Evolutionary conservation across 140 eudicot genomes (phyloP).

Genomic region (Oenanthe javanica): DNA sequence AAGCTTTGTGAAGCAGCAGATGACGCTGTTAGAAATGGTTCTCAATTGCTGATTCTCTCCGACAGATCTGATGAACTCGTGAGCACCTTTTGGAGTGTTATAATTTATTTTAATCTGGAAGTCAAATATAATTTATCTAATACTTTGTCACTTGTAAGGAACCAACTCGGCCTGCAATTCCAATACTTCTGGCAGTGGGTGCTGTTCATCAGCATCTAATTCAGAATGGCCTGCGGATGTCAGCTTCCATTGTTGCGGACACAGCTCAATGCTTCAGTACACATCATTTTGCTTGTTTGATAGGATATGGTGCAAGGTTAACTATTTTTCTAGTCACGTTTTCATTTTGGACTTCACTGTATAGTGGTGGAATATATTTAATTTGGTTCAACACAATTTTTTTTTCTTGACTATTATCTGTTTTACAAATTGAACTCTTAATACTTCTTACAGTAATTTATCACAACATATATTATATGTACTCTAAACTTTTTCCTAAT

Average conservation of each 20-base stretch:
- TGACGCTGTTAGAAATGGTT: slow-evolving; percentile 99
- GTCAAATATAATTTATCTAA: not conserved
- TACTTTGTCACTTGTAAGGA: slow-evolving; percentile 36
- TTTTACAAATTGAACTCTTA: not conserved
- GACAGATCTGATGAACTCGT: slow-evolving; percentile 93
- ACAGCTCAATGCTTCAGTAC: slow-evolving; percentile 99
- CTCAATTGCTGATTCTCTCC: slow-evolving; percentile 90
- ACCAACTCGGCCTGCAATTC: slow-evolving; percentile 95
- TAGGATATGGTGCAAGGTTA: slow-evolving; percentile 99
- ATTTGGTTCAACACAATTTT: not conserved
- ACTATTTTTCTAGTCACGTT: slow-evolving; percentile 6
- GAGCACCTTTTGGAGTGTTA: slow-evolving; percentile 20
- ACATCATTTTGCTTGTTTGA: slow-evolving; percentile 97
- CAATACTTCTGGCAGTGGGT: slow-evolving; percentile 97
- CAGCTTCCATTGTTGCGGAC: slow-evolving; percentile 96
- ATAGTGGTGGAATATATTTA: not conserved
- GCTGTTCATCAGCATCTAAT: slow-evolving; percentile 99
- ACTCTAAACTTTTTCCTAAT: not conserved
- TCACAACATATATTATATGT: not conserved
- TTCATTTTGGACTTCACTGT: not conserved
- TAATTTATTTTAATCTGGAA: not conserved
- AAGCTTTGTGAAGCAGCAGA: slow-evolving; percentile 98
- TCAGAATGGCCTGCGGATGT: slow-evolving; percentile 92
- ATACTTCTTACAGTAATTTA: not conserved
- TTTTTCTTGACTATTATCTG: not conserved